Conservation (phyloP, 192 early-diverging fungal species). For the Coemansia umbellata region DNA sequence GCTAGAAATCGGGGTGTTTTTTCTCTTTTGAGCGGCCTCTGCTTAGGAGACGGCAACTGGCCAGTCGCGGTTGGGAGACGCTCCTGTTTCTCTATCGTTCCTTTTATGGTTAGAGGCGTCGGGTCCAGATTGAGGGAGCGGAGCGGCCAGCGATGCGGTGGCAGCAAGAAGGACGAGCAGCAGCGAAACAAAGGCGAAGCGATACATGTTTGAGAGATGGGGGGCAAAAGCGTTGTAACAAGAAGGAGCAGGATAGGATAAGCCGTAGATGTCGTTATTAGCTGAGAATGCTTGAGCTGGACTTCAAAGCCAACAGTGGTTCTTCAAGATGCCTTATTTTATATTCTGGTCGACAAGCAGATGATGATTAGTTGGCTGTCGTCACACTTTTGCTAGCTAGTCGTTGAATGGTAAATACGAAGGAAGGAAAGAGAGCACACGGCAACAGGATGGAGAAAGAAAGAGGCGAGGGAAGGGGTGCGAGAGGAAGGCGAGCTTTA, state of each 20-base stretch:
- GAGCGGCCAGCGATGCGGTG: conserved; percentile 24
- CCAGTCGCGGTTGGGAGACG: conserved; percentile 46
- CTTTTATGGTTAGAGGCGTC: neutral
- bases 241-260: neutral
- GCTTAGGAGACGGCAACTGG: conserved; percentile 32
- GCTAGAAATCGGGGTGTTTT: too few relatives aligned
- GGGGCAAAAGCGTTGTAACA: neutral
- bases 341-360: too few relatives aligned
- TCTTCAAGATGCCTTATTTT: too few relatives aligned
- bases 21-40: neutral
- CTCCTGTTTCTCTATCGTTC: neutral
- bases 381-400: too few relatives aligned
- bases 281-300: too few relatives aligned
- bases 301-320: too few relatives aligned
- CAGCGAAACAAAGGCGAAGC: conserved; percentile 14
- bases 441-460: neutral
- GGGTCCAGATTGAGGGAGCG: conserved; percentile 12
- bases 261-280: too few relatives aligned
- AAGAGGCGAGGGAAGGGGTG: neutral
- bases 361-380: too few relatives aligned
- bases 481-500: neutral
- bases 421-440: neutral
- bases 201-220: neutral
- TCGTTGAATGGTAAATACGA: too few relatives aligned
- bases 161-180: conserved; percentile 15